phyloP scores from a whole-genome alignment of 306 rosid species.

The Glycyrrhiza uralensis region DNA sequence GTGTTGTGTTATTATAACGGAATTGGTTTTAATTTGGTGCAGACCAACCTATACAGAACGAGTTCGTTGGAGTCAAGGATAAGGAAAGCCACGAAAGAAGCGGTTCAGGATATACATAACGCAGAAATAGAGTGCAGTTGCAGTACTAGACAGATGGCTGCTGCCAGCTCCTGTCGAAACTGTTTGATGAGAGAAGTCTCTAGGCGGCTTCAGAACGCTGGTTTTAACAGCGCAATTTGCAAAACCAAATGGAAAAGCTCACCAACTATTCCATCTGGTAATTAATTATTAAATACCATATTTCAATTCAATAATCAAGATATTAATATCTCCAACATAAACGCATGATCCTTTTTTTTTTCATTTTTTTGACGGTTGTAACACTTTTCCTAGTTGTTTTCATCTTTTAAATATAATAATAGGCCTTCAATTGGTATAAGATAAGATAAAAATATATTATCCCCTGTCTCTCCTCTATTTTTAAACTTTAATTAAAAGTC shows the following conservation, averaged over 20 bases:
- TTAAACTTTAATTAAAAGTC: not conserved
- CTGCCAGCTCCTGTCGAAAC: slow-evolving; percentile 40
- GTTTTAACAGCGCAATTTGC: slow-evolving; percentile 66
- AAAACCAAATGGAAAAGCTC: slow-evolving; percentile 73
- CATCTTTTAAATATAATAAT: not conserved
- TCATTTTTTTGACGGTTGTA: not conserved
- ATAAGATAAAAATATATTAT: not conserved
- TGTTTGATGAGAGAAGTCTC: slow-evolving; percentile 67
- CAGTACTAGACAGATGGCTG: slow-evolving; percentile 31
- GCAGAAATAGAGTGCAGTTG: slow-evolving; percentile 51
- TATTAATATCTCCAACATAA: not conserved
- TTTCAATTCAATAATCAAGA: not conserved
- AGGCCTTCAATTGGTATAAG: not conserved
- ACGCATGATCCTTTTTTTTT: not conserved
- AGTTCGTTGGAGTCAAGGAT: slow-evolving; percentile 51
- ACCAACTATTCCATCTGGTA: slow-evolving; percentile 65
- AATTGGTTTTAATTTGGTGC: not conserved
- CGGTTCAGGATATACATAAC: slow-evolving; percentile 37
- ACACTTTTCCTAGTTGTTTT: not conserved
- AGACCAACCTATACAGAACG: slow-evolving; percentile 53
- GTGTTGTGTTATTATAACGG: too few species aligned
- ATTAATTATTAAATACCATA: not conserved
- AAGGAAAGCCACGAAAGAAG: slow-evolving; percentile 54
- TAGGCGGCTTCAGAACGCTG: slow-evolving; percentile 42
- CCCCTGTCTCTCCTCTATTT: not conserved